phyloP scores from a whole-genome alignment of 306 rosid species.

The apple (Malus domestica) region DNA sequence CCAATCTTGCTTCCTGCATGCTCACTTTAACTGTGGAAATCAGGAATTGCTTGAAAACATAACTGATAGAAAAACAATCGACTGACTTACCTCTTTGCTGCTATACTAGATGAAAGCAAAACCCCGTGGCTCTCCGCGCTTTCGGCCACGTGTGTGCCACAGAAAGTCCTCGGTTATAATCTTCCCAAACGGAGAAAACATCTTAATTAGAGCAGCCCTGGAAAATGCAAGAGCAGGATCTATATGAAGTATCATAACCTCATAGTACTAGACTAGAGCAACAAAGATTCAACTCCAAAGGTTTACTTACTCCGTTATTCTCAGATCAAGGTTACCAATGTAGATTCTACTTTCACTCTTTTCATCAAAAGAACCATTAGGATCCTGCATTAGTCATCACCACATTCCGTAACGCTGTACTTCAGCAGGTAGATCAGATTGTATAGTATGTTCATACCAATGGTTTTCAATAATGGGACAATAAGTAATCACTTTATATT shows the following conservation, averaged over 20 bases:
- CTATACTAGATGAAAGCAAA: slow-evolving; percentile 82
- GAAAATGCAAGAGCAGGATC: slow-evolving; percentile 6
- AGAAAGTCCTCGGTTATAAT: slow-evolving; percentile 75
- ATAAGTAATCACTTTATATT: neutral
- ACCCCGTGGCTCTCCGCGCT: slow-evolving; percentile 86
- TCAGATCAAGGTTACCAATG: slow-evolving; percentile 80
- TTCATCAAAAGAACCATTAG: slow-evolving; percentile 44
- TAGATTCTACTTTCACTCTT: slow-evolving; percentile 69
- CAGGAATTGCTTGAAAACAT: slow-evolving; percentile 40
- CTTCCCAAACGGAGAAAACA: slow-evolving; percentile 88
- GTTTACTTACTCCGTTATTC: slow-evolving; percentile 82
- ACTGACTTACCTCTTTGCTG: slow-evolving; percentile 72
- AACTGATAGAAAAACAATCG: slow-evolving; percentile 8
- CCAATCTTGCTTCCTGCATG: slow-evolving; percentile 94
- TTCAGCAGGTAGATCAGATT: neutral
- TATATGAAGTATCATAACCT: neutral
- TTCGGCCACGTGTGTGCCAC: slow-evolving; percentile 87
- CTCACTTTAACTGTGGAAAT: slow-evolving; percentile 88
- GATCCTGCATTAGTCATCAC: slow-evolving; percentile 48
- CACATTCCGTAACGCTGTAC: neutral
- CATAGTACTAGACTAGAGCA: neutral
- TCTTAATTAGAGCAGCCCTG: slow-evolving; percentile 81
- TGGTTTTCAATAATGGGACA: neutral
- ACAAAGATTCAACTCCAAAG: neutral
- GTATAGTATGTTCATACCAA: neutral